phyloP scores from a whole-genome alignment of 1,284 basidiomycete genomes.

The Clitocybe nebularis region DNA sequence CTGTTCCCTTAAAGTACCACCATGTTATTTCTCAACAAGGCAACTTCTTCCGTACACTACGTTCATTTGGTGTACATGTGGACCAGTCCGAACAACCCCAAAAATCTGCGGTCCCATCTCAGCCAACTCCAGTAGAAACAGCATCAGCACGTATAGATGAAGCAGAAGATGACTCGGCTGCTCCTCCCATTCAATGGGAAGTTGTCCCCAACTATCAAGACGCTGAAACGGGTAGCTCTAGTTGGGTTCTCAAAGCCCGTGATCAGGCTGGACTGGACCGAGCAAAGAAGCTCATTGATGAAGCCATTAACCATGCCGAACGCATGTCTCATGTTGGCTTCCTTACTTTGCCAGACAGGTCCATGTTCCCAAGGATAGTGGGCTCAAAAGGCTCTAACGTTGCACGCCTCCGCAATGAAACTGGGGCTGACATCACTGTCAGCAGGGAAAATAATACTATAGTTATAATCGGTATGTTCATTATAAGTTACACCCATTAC shows the following conservation, averaged over 20 bases:
- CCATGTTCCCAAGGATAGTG: slow-evolving; percentile 82
- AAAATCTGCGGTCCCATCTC: slow-evolving; percentile 61
- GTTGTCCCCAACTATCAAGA: slow-evolving; percentile 74
- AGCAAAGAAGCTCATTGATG: slow-evolving; percentile 63
- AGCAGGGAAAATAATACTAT: slow-evolving; percentile 83
- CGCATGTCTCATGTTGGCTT: slow-evolving; percentile 74
- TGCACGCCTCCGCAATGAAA: slow-evolving; percentile 77
- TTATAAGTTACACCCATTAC: not conserved
- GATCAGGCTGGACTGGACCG: slow-evolving; percentile 74
- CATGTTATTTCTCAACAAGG: slow-evolving; percentile 83
- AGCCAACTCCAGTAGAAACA: slow-evolving; percentile 40
- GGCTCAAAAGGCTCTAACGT: slow-evolving; percentile 88
- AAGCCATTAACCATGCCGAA: slow-evolving; percentile 73
- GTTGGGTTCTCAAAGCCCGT: slow-evolving; percentile 79
- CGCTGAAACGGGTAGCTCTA: slow-evolving; percentile 75
- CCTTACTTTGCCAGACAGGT: slow-evolving; percentile 72
- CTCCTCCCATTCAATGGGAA: slow-evolving; percentile 64
- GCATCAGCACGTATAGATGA: slow-evolving; percentile 81
- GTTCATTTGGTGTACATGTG: slow-evolving; percentile 73
- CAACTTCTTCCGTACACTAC: slow-evolving; percentile 78
- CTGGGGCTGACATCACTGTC: slow-evolving; percentile 86
- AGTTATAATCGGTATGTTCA: slow-evolving; percentile 70
- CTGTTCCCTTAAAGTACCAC: slow-evolving; percentile 84
- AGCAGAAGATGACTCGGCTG: slow-evolving; percentile 41
- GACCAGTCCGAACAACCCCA: slow-evolving; percentile 70